Evolutionary conservation across 2,329 filamentous ascomycete genomes (phyloP), one percentile per base, ranked within the genome.

Genomic region (Cladosporium austrohemisphaericum): DNA sequence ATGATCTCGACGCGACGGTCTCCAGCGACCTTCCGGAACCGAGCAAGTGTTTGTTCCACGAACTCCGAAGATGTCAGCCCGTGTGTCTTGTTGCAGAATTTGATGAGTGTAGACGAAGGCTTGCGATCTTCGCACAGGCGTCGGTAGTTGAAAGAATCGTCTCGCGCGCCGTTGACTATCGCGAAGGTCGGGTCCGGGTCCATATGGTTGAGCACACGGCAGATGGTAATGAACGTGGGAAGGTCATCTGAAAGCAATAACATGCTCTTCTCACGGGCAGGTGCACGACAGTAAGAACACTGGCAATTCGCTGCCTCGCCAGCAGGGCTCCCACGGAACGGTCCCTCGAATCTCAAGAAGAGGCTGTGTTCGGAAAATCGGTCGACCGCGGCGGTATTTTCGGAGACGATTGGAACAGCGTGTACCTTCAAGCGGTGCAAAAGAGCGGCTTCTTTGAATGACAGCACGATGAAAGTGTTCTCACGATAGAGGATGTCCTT

Each of bases 401-500:
- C 22, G 22, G 36, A 40, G n/a, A 26, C n/a, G 9, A 25, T 3
- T 18, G 36, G 36, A 8, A 40, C 11, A 14, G 36, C 13, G 19
- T 38, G 36, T 2, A 25, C 13, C 13, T 7, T 25, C 20, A 25
- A 22, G n/a, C 36, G 20, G 8, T 19, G 19, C 8, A 14, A 38
- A n/a, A 38, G 8, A 9, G 20, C 13, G 5, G 23, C 20, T 13
- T 38, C 36, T 5, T 40, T 40, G 36, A 14, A 25, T 4, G 36
- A 40, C 20, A 40, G 10, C 5, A 40, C 36, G n/a, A 16, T 38
- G 49, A 62, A 56, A 1, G 33, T 50, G 45, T 60, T 61, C 32
- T 56, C 53, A 9, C 50, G 50, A 37, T 61, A 60, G 3, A 64
- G 52, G 11, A 64, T 52, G 1, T 45, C 40, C 9, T 23, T 52